Conservation (phyloP, 2,329 filamentous ascomycete genomes). For the Talaromyces sp. region DNA sequence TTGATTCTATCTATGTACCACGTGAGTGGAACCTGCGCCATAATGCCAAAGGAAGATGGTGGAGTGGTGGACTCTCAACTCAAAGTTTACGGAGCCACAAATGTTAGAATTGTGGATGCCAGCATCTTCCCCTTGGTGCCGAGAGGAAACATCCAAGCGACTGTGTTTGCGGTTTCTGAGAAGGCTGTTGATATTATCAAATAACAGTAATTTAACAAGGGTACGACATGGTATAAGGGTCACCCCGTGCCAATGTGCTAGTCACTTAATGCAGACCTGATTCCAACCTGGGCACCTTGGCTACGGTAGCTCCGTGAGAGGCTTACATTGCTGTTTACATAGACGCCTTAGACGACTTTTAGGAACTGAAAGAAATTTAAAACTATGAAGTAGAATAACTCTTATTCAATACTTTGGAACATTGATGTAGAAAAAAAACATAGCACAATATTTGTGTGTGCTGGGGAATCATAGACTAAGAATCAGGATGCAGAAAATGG, state of each 20-base stretch:
- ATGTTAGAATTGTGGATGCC: conserved; percentile 38
- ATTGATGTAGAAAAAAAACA: conserved; percentile 11
- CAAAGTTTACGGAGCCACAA: conserved; percentile 34
- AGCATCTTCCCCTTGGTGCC: conserved; percentile 39
- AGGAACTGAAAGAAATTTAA: neutral
- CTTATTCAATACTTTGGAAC: neutral
- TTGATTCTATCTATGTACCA: conserved; percentile 30
- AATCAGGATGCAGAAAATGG: conserved; percentile 12
- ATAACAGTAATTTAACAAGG: neutral
- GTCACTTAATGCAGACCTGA: no score
- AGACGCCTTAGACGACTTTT: no score
- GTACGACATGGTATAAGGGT: no score
- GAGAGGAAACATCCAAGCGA: conserved; percentile 41
- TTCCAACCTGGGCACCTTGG: no score
- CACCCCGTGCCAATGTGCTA: no score
- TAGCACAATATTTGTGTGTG: conserved; percentile 25
- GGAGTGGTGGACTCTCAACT: conserved; percentile 33
- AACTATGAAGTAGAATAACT: neutral
- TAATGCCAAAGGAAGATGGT: conserved; percentile 31
- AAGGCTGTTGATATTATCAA: conserved; percentile 36
- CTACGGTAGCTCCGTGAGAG: no score
- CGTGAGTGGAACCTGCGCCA: conserved; percentile 16
- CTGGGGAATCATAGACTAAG: conserved; percentile 31
- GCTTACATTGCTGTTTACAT: no score
- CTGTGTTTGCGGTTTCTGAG: conserved; percentile 40